Evolutionary conservation across 371 early-diverging fungal genomes (phyloP), one percentile per base, ranked within the genome.

Genomic region (Apophysomyces ossiformis): DNA sequence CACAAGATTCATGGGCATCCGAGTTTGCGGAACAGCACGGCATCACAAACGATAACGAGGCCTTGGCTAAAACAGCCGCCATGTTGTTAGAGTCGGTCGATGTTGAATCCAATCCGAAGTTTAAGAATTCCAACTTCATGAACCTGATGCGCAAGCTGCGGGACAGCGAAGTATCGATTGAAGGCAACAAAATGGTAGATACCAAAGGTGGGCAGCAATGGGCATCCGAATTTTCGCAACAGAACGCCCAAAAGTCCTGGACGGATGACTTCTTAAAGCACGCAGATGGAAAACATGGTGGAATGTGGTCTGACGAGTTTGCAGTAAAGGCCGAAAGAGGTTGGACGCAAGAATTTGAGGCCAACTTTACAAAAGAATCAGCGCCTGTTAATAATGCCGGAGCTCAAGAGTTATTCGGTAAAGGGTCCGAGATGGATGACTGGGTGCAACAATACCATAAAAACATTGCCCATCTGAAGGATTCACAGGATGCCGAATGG

Each of bases 91-190:
- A 93, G 54, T 85, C 92, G 7, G 91, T 97, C 6, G 85, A 89
- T 57, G 76, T 73, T 12, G 83, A 91, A 5, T 74, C 83, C 58
- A 96, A 96, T 58, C 95, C 96, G 18, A 97, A 97, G 73, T 95
- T 98, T 70, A 91, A 92, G 69, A 84, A 91, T 57, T 96, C 96
- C 5, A 89, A 92, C 50, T 98, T 98, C 68, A 76, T 97, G 84
- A 84, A 85, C 18, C 85, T 98, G 70, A 96, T 98, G 95, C 85
- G 93, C 47, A 85, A 93, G 63, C 76, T 98, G 56, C 87, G 94
- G 72, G 94, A 98, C 73, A 87, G 90, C 36, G 90, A 96, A 74
- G 85, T 94, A 0, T 85, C 86, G 3, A 91, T 97, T 59, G 93
- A 92, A 72, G 94, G 92, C 45, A 89, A 93, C 75, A 91, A 93